Evolutionary conservation across 116 monocot genomes (phyloP).

Genomic region (Posidonia oceanica): DNA sequence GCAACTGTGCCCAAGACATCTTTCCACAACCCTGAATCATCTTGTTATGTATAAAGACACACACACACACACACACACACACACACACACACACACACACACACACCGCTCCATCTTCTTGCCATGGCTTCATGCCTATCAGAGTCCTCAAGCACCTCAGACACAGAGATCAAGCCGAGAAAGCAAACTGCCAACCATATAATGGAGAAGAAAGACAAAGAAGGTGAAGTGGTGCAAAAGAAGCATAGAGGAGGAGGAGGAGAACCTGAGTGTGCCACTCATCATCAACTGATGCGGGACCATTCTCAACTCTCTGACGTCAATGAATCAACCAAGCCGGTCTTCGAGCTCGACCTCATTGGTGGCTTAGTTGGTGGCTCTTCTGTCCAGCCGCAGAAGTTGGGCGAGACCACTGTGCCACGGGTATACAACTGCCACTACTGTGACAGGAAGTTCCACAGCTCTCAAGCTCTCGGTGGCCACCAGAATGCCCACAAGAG

Average conservation of each 20-base stretch:
- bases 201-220: background rate
- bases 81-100: background rate
- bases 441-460: conserved; percentile 28
- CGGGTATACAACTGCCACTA: conserved; percentile 17
- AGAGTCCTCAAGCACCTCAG: conserved; percentile 4
- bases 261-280: background rate
- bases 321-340: background rate
- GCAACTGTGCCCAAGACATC: conserved; percentile 1
- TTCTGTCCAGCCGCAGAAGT: background rate
- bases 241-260: background rate
- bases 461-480: conserved; percentile 27
- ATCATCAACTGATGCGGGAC: background rate
- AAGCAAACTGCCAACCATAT: background rate
- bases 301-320: background rate
- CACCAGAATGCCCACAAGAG: conserved; percentile 35
- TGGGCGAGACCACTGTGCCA: background rate
- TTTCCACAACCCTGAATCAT: background rate
- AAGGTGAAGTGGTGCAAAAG: background rate
- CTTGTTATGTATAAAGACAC: background rate
- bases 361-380: background rate
- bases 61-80: background rate
- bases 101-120: background rate
- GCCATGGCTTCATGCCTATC: conserved; percentile 7
- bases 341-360: conserved; percentile 4
- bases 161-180: background rate